phyloP scores from a whole-genome alignment of 2,329 filamentous ascomycete genomes.

The Aspergillus japonicus region DNA sequence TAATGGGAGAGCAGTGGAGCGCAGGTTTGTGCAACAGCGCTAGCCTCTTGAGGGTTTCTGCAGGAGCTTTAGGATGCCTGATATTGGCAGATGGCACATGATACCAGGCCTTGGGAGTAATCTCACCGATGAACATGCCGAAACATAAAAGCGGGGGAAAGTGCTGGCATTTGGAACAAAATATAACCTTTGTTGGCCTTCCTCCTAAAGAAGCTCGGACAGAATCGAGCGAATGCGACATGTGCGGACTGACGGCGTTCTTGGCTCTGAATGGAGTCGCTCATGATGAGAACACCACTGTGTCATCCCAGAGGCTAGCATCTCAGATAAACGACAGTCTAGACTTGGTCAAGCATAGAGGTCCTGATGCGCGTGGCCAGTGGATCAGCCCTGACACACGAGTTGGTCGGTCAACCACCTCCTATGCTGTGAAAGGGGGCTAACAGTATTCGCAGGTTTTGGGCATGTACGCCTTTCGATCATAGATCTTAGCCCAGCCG shows the following conservation, averaged over 20 bases:
- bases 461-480: slow-evolving; percentile 55
- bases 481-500: slow-evolving; percentile 51
- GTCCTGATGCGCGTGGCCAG: slow-evolving; percentile 47
- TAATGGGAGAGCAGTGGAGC: too few species aligned
- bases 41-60: too few species aligned
- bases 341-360: slow-evolving; percentile 45
- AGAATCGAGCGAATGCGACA: not conserved
- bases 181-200: too few species aligned
- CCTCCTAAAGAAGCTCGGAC: too few species aligned
- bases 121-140: too few species aligned
- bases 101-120: too few species aligned
- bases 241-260: slow-evolving; percentile 16
- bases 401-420: slow-evolving; percentile 35
- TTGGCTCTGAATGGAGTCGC: slow-evolving; percentile 3
- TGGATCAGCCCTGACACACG: slow-evolving; percentile 48
- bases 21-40: too few species aligned
- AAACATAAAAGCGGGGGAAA: too few species aligned
- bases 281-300: not conserved
- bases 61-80: too few species aligned
- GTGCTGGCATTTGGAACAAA: not conserved
- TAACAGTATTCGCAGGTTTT: slow-evolving; percentile 34
- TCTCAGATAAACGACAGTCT: slow-evolving; percentile 32
- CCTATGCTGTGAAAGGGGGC: too few species aligned
- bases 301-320: not conserved
- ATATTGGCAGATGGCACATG: too few species aligned